Conservation (phyloP, 352 stramenopile species). For the Pythium brachiatum region DNA sequence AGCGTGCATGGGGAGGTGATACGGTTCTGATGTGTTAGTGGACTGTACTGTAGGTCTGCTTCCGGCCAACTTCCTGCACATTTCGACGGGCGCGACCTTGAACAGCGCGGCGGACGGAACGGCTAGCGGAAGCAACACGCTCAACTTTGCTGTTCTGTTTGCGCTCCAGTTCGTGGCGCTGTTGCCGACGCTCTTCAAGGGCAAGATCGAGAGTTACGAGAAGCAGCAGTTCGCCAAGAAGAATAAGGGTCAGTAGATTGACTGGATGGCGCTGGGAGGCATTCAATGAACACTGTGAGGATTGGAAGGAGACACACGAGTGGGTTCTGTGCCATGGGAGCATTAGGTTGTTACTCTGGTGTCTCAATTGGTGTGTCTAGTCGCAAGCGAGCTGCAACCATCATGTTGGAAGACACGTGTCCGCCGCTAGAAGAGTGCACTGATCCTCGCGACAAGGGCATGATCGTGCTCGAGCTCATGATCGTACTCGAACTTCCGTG, state of each 20-base stretch:
- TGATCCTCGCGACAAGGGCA: not conserved
- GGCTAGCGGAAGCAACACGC: conserved; percentile 55
- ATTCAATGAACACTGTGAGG: not conserved
- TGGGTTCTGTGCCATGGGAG: not conserved
- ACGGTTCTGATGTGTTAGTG: not conserved
- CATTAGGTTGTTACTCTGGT: not conserved
- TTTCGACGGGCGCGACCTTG: conserved; percentile 79
- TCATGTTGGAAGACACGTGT: conserved; percentile 6
- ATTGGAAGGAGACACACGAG: not conserved
- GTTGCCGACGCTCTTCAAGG: conserved; percentile 82
- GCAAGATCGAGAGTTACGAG: conserved; percentile 84
- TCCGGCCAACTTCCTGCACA: conserved; percentile 83
- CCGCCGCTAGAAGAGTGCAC: not conserved
- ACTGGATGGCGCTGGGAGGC: not conserved
- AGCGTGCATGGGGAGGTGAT: not conserved
- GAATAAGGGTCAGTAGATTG: conserved; percentile 34
- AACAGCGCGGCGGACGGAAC: conserved; percentile 54
- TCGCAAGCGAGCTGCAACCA: conserved; percentile 16
- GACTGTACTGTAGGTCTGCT: conserved; percentile 40
- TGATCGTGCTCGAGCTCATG: conserved; percentile 4
- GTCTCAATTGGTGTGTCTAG: conserved; percentile 17
- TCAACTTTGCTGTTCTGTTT: conserved; percentile 85
- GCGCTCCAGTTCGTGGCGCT: conserved; percentile 82
- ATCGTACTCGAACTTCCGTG: conserved; percentile 13
- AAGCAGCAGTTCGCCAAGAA: conserved; percentile 68